Base-by-base conservation (phyloP, 2,329 filamentous ascomycete species). In the Diaporthe nobilis region DNA sequence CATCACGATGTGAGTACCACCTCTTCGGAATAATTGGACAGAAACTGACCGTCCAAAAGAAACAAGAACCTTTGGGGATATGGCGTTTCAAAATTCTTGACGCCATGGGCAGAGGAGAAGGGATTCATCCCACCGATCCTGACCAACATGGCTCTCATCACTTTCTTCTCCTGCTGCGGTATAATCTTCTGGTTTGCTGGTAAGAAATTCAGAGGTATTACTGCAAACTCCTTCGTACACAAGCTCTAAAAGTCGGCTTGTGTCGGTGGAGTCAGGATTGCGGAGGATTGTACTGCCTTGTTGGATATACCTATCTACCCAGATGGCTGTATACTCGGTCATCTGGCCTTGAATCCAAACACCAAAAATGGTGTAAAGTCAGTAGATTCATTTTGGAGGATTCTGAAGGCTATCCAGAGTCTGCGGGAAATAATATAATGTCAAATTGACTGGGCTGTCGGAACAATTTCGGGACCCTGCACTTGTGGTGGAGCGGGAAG, bases 191-290 rank as follows among this genome's bases (percentile, higher is more conserved):
- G 80, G 80, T 78, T 78, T 57, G 79, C 67, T 37, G 80, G 80
- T 28, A 82, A 83, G 77, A 82, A 80, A 39, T 81, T 86, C 28
- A 79, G 83, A 49, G 81, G 83, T 13, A 78, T 85, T 61, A 83
- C 81, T 42, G 82, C 83, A 25, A 79, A 80, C 51, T 80, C 79
- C 6, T 80, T 79, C 65, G 80, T 81, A 4, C 80, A 81, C 76
- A 75, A 39, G 53, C 42, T 76, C 2, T 72, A 34, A 71, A 34
- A 28, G 28, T 10, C 9, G 28, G 10, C 28, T 20, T 57, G 25
- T 68, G 20, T 51, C n/a, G 25, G 17, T 20, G 51, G 34, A 13
- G 22, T 4, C 25, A n/a, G 2, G 15, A 4, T 37, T 12, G 44
- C 8, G 28, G 63, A 34, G 31, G 13, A 25, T 25, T 5, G 42